phyloP scores from a whole-genome alignment of 495 filamentous ascomycete species.

The Chaetomium cochliodes region DNA sequence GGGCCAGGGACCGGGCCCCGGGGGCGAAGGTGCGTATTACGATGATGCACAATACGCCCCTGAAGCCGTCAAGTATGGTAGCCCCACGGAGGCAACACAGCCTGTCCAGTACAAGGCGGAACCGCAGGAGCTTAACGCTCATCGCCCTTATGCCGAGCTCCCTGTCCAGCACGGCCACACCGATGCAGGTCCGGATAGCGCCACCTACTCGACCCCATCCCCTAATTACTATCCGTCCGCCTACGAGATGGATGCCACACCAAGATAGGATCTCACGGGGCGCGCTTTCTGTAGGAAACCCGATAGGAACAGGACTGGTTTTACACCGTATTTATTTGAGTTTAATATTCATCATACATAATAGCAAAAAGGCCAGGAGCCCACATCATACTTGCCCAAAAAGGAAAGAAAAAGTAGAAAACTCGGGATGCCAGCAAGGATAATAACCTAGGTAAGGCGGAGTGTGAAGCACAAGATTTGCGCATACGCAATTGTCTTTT shows the following conservation, averaged over 20 bases:
- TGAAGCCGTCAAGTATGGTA: neutral
- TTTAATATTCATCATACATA: neutral
- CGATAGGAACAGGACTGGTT: neutral
- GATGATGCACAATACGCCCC: neutral
- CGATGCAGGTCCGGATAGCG: neutral
- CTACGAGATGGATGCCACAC: constrained; percentile 9
- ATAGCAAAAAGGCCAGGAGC: neutral
- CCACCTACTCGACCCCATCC: neutral
- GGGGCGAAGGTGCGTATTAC: neutral
- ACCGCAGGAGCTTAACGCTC: neutral
- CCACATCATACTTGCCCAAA: neutral
- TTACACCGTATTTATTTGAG: neutral
- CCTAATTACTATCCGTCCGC: neutral
- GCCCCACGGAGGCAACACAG: neutral
- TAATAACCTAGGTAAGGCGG: too few species aligned
- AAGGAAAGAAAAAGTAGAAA: too few species aligned
- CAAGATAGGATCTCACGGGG: neutral
- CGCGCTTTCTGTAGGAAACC: neutral
- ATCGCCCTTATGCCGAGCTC: neutral
- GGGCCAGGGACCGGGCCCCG: neutral
- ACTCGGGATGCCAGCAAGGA: too few species aligned
- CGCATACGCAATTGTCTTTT: too few species aligned
- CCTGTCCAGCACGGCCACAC: neutral
- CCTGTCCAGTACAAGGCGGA: neutral
- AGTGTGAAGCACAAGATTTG: too few species aligned